Evolutionary conservation across 306 rosid genomes (phyloP), one percentile per base, ranked within the genome.

Genomic region (Lithocarpus polystachyus): DNA sequence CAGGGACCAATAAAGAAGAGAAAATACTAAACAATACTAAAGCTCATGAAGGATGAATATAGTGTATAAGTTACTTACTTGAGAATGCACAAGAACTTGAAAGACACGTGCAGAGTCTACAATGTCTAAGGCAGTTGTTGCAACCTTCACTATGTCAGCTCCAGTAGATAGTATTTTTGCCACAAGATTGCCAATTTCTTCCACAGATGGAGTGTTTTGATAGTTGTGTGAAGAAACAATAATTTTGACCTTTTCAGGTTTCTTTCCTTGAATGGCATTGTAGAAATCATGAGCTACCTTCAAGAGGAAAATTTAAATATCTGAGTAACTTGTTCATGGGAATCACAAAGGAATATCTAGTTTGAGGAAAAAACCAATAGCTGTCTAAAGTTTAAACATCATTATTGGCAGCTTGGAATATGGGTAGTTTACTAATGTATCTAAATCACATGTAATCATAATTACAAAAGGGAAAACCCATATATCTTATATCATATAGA

Each of bases 161-260:
- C 92, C 92, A 1, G 85, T 79, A 11, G 89, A 88, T 78, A 86
- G 92, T 75, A 91, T 91, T 68, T 73, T 89, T 20, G 87, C 92
- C 29, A 86, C 93, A 69, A 89, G 92, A 72, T 85, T 73, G 11
- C 89, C 87, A 31, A 91, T 67, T 71, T 88, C 91, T 79, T 91
- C 93, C 2, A 83, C 56, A 0, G 89, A 82, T 37, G 93, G 94
- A 57, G 97, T 91, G 8, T 62, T 69, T 71, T 88, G 79, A 17
- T 82, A 89, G 81, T 91, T 89, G 77, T 91, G 93, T n/a, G 93
- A 91, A 62, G 94, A 89, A 5, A 91, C 92, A 6, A 91, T 86
- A 24, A 89, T 80, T 78, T 89, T 88, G 75, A 86, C 84, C 40
- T 75, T 89, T 35, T 82, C 88, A 1, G 87, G 87, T 82, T 85